phyloP scores from a whole-genome alignment of 73 alveolate species.

The Paramecium pentaurelia region DNA sequence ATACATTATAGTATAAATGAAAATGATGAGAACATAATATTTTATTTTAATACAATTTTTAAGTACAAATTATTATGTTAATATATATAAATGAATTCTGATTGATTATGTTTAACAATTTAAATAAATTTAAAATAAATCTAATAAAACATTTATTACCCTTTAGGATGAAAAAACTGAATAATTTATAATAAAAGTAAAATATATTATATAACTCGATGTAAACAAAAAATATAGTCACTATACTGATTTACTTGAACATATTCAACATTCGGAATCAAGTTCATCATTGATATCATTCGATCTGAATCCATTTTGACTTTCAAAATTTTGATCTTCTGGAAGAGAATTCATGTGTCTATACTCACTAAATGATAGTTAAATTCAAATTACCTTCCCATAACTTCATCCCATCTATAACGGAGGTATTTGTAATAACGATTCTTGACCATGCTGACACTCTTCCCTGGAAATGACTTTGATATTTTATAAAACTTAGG shows the following conservation, averaged over 20 bases:
- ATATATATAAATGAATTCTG: neutral
- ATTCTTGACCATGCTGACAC: slow-evolving; percentile 42
- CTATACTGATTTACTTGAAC: neutral
- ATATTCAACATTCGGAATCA: neutral
- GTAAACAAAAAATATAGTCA: slow-evolving; percentile 17
- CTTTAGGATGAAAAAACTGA: slow-evolving; percentile 13
- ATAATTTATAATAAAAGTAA: neutral
- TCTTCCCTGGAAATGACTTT: slow-evolving; percentile 38
- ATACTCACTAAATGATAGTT: neutral
- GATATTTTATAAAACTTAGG: slow-evolving; percentile 30
- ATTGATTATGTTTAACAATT: neutral
- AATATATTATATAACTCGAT: slow-evolving; percentile 12
- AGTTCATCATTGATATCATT: neutral
- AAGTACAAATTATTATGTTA: neutral
- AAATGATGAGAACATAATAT: neutral
- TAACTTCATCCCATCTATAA: slow-evolving; percentile 23
- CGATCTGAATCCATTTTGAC: neutral
- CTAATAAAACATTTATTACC: neutral
- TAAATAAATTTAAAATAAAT: neutral
- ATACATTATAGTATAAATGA: neutral
- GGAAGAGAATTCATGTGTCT: neutral
- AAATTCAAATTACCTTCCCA: slow-evolving; percentile 19
- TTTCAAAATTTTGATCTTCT: neutral
- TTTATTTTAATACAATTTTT: neutral
- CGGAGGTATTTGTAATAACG: slow-evolving; percentile 34